Evolutionary conservation across 495 filamentous ascomycete species (phyloP).

Genomic region (Pyrenula massariospora): DNA sequence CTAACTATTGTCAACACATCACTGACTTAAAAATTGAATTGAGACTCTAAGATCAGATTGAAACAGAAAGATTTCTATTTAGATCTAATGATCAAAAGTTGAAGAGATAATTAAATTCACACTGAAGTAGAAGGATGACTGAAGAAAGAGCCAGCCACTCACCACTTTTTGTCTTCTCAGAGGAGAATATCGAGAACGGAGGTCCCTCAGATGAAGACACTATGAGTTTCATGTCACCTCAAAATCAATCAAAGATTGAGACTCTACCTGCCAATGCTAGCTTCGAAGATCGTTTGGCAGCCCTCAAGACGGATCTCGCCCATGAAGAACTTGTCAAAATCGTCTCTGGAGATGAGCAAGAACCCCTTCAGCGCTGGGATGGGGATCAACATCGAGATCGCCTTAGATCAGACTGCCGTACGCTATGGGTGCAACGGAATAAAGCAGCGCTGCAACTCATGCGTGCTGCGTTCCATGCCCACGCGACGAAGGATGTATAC

Average conservation of each 20-base stretch:
- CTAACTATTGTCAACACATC: too few relatives aligned
- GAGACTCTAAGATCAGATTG: too few relatives aligned
- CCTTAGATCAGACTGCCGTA: background rate
- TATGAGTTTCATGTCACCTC: background rate
- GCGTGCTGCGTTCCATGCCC: background rate
- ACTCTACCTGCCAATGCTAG: background rate
- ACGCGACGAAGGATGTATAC: background rate
- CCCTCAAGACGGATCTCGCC: background rate
- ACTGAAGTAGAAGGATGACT: background rate
- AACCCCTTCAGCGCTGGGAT: background rate
- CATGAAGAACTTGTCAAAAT: background rate
- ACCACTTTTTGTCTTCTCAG: background rate
- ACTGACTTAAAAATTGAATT: too few relatives aligned
- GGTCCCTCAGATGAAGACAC: background rate
- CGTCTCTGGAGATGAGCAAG: background rate
- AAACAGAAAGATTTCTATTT: too few relatives aligned
- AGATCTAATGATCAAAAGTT: too few relatives aligned
- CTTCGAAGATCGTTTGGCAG: background rate
- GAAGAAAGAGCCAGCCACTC: background rate
- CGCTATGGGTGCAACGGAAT: background rate
- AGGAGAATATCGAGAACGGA: background rate
- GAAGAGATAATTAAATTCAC: background rate
- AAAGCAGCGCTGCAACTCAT: background rate
- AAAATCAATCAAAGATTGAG: background rate
- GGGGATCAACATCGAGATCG: background rate